Percentiles rank a stretch among this genome's conserved stretches.
These are phyloP conservation scores for Batkoa obscura DNA, from an alignment of 371 early-diverging fungal species.

Conservation along the genomic window DNA sequence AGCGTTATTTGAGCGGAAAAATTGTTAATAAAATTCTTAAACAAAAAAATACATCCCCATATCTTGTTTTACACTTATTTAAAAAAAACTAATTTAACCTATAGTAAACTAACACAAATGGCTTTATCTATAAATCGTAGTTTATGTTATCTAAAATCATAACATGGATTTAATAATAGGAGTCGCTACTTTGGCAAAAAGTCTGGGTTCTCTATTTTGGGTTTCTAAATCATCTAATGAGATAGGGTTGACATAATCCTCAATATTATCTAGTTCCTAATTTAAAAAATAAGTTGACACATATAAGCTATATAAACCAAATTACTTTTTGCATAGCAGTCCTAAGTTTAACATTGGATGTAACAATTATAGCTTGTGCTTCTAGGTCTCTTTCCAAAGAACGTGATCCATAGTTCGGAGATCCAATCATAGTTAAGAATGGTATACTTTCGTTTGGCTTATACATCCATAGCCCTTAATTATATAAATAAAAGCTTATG, in stretches of 20 bases:
- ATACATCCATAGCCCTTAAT: constrained; percentile 15
- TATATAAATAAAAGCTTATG: background rate
- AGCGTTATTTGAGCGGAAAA: too few relatives aligned
- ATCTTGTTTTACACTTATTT: too few relatives aligned
- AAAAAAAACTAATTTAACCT: too few relatives aligned
- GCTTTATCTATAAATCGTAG: too few relatives aligned
- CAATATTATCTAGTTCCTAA: background rate
- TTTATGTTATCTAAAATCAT: background rate
- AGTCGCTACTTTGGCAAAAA: background rate
- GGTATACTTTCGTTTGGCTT: constrained; percentile 11
- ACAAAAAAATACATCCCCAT: too few relatives aligned
- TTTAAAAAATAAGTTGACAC: background rate
- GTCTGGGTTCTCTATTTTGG: background rate
- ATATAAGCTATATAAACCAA: background rate
- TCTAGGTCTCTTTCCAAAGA: constrained; percentile 81
- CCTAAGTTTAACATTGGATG: background rate
- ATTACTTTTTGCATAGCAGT: background rate
- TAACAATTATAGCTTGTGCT: constrained; percentile 24
- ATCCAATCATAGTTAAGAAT: constrained; percentile 63
- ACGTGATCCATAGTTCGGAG: constrained; percentile 80
- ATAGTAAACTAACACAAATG: too few relatives aligned
- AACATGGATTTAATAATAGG: background rate
- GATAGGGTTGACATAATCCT: background rate
- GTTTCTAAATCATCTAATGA: background rate
- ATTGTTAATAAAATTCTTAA: too few relatives aligned